phyloP scores from a whole-genome alignment of 495 filamentous ascomycete genomes.

The Penicillium longicatenatum region DNA sequence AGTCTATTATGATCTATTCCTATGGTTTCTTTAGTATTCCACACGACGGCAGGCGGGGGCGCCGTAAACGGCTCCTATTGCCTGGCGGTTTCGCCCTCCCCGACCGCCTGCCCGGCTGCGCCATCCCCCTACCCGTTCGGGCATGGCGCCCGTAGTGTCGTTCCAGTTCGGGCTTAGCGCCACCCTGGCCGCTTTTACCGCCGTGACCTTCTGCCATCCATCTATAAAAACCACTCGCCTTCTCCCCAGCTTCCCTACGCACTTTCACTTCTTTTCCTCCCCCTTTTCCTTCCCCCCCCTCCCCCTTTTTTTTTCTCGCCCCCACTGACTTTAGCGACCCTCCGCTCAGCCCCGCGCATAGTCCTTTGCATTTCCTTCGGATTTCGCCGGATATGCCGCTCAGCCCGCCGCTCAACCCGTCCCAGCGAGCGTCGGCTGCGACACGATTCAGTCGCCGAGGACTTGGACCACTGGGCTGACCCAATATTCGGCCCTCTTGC shows the following conservation, averaged over 20 bases:
- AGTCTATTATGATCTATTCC: conserved; percentile 2
- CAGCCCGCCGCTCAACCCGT: too few species aligned
- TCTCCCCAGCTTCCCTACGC: conserved; percentile 7
- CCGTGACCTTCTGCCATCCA: conserved; percentile 10
- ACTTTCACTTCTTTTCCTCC: conserved; percentile 15
- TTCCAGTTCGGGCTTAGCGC: conserved; percentile 11
- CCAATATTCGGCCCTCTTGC: too few species aligned
- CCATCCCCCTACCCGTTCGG: conserved; percentile 9
- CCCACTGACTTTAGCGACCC: too few species aligned
- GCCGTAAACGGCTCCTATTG: conserved; percentile 19
- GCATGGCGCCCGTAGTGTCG: conserved; percentile 1
- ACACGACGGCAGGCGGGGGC: conserved; percentile 17
- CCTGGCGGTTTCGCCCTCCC: conserved; percentile 4
- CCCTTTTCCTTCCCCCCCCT: conserved; percentile 14
- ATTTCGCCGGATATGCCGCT: too few species aligned
- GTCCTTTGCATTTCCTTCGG: too few species aligned
- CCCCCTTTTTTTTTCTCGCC: too few species aligned
- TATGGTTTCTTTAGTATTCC: neutral
- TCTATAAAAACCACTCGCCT: conserved; percentile 19
- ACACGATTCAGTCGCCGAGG: too few species aligned
- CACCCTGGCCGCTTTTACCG: conserved; percentile 13
- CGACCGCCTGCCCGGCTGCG: conserved; percentile 18
- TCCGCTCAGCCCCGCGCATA: too few species aligned
- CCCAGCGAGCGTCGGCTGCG: too few species aligned
- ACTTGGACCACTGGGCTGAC: too few species aligned